Base-by-base conservation (phyloP, 2,329 filamentous ascomycete genomes). In the Arthrinium phaeospermum region DNA sequence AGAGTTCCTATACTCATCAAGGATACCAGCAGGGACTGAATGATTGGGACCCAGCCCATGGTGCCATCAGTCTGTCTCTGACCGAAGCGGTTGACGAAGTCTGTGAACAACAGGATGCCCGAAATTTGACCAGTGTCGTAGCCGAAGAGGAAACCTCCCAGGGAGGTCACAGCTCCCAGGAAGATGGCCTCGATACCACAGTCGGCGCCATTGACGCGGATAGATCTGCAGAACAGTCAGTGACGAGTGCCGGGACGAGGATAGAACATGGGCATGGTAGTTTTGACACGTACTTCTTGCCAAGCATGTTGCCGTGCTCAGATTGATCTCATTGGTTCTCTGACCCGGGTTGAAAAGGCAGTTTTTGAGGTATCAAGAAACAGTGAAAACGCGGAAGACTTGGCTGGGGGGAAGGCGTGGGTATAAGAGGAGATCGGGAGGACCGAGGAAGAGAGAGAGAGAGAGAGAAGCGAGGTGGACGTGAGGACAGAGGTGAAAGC, bases 71-170 rank as follows among this genome's bases (percentile, higher is more conserved):
- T 68, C 34, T 84, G 80, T 1, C 78, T 76, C 71, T 87, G 84
- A 24, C 86, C 88, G 74, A 92, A 92, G 13, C 89, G 86, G n/a
- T 83, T 70, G 41, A 85, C 83, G 78, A 90, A 91, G 79, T 91
- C 88, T 13, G 78, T 72, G 77, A 88, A 88, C 24, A 86, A 79
- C 13, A 87, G 80, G 77, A 88, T 84, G 53, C 81, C 83, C 8
- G 87, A 89, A 70, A 90, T 90, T 76, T 90, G 88, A 75, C 89
- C 90, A 13, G 88, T 91, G 75, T 91, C 90, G 75, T 91, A 91
- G 68, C 90, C 90, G 78, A 91, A 91, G 73, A 91, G 85, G 79
- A 90, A 90, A 68, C 89, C 90, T 73, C 89, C 89, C 53, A 91
- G 86, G 64, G 86, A 88, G 61, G 88, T 89, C 57, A 87, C 83